These are phyloP conservation scores for Quercus variabilis DNA, from an alignment of 306 rosid species.

Conservation along the genomic window DNA sequence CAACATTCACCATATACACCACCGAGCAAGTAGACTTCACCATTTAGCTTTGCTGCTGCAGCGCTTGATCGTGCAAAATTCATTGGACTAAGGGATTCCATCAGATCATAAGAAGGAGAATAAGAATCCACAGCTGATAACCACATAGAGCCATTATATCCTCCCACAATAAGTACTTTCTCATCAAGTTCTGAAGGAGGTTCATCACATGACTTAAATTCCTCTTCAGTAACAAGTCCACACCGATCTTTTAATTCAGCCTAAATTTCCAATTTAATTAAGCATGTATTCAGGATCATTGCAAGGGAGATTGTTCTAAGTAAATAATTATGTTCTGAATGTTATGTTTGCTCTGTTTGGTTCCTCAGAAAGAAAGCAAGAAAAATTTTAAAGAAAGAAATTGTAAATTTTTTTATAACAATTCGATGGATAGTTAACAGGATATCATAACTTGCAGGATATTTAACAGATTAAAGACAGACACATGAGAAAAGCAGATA, in stretches of 20 bases:
- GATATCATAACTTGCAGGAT: neutral
- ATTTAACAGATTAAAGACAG: neutral
- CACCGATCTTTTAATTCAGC: slow-evolving; percentile 31
- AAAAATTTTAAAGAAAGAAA: too few species aligned
- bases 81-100: slow-evolving; percentile 40
- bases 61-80: slow-evolving; percentile 21
- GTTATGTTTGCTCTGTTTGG: neutral
- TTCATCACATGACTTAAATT: neutral
- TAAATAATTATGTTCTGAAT: neutral
- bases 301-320: neutral
- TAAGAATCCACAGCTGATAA: slow-evolving; percentile 30
- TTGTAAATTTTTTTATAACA: too few species aligned
- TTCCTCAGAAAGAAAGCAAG: too few species aligned
- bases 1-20: slow-evolving; percentile 29
- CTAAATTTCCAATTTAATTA: slow-evolving; percentile 22
- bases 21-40: slow-evolving; percentile 38
- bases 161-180: slow-evolving; percentile 41
- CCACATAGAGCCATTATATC: slow-evolving; percentile 34
- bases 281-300: neutral
- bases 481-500: neutral
- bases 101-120: slow-evolving; percentile 24
- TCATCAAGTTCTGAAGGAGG: slow-evolving; percentile 16
- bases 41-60: slow-evolving; percentile 31
- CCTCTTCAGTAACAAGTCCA: neutral
- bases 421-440: too few species aligned